Percentiles rank a stretch among this genome's conserved stretches.
phyloP scores from a whole-genome alignment of 192 early-diverging fungal genomes.

The Endogone sp. region DNA sequence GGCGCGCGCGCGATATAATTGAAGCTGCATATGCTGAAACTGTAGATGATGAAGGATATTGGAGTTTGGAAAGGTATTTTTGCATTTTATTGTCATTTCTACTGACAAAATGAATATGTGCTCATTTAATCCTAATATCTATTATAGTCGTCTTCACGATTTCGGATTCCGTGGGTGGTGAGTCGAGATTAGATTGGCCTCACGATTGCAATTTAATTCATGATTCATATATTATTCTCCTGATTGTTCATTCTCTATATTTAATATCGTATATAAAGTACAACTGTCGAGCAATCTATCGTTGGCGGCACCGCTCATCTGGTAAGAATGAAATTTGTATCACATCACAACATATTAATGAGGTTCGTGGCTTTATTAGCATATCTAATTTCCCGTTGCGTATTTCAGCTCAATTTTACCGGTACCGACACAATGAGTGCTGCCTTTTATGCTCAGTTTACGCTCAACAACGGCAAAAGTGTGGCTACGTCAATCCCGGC shows the following conservation, averaged over 20 bases:
- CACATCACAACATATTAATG: too few relatives aligned
- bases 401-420: conserved; percentile 70
- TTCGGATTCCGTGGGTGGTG: conserved; percentile 87
- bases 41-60: conserved; percentile 56
- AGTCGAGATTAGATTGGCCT: not conserved
- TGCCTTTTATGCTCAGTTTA: conserved; percentile 73
- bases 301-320: conserved; percentile 83
- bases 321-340: conserved; percentile 28
- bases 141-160: conserved; percentile 74
- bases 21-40: conserved; percentile 55
- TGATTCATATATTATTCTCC: not conserved
- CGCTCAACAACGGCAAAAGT: conserved; percentile 68
- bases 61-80: conserved; percentile 47
- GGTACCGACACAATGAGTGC: conserved; percentile 81
- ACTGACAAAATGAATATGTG: not conserved
- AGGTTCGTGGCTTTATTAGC: not conserved
- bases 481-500: conserved; percentile 80
- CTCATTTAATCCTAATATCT: conserved; percentile 9
- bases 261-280: conserved; percentile 32
- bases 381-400: conserved; percentile 4
- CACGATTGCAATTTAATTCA: not conserved
- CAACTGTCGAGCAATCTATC: conserved; percentile 80
- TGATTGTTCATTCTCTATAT: too few relatives aligned
- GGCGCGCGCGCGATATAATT: conserved; percentile 58
- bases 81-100: not conserved